Conservation (phyloP, 441 rosid species). For the Aleurites moluccanus region DNA sequence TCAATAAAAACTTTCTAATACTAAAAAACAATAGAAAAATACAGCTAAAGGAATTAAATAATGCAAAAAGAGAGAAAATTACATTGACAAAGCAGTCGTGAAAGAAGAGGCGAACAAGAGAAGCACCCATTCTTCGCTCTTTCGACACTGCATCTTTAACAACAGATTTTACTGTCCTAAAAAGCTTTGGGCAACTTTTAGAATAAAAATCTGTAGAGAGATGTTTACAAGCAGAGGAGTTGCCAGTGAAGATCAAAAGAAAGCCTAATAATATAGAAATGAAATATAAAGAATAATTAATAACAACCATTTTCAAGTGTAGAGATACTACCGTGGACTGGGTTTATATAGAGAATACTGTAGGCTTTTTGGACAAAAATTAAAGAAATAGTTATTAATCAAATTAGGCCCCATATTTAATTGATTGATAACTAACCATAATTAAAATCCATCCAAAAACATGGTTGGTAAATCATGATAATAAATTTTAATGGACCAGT, state of each 20-base stretch:
- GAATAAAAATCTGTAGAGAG: slow-evolving; percentile 54
- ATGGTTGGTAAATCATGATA: too few species aligned
- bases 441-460: too few species aligned
- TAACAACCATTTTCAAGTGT: not conserved
- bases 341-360: slow-evolving; percentile 13
- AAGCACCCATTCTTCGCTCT: too few species aligned
- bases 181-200: slow-evolving; percentile 54
- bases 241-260: slow-evolving; percentile 21
- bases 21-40: too few species aligned
- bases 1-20: too few species aligned
- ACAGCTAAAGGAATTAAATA: too few species aligned
- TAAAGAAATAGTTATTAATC: too few species aligned
- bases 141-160: too few species aligned
- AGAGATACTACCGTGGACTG: not conserved
- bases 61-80: too few species aligned
- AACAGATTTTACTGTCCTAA: slow-evolving; percentile 41
- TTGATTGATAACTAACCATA: not conserved
- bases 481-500: too few species aligned
- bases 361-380: slow-evolving; percentile 9
- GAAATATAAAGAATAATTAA: not conserved
- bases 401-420: not conserved
- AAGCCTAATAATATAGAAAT: slow-evolving; percentile 8
- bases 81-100: too few species aligned
- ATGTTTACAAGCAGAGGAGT: slow-evolving; percentile 38
- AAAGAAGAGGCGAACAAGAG: too few species aligned